These are phyloP conservation scores for Kalanchoe fedtschenkoi DNA, from an alignment of 164 flowering plant species.

Conservation along the genomic window DNA sequence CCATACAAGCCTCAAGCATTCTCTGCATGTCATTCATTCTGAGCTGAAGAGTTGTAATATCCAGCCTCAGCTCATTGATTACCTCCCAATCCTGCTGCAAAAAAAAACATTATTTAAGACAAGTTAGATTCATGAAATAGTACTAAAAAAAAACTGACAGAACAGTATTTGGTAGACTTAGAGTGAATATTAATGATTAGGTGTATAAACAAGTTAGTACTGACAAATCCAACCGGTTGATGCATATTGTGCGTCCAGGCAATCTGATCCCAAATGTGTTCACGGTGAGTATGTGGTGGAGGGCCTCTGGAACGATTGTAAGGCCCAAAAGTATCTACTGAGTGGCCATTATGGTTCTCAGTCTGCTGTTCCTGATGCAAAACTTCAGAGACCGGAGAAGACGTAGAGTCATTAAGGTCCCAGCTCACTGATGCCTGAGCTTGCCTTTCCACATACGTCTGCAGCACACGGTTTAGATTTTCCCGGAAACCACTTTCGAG, in stretches of 20 bases:
- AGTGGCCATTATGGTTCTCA: constrained; percentile 29
- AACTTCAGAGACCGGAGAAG: constrained; percentile 26
- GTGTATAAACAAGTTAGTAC: background rate
- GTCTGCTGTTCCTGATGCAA: constrained; percentile 36
- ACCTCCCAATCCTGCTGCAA: constrained; percentile 84
- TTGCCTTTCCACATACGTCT: constrained; percentile 83
- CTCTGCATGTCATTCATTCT: constrained; percentile 87
- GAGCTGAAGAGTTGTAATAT: constrained; percentile 85
- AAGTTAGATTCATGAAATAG: background rate
- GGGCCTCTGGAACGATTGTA: constrained; percentile 19
- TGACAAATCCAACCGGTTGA: constrained; percentile 57
- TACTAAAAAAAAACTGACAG: background rate
- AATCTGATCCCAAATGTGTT: constrained; percentile 50
- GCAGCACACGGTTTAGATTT: constrained; percentile 72
- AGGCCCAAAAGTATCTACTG: constrained; percentile 20
- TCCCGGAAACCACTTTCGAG: constrained; percentile 84
- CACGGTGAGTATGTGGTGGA: constrained; percentile 32
- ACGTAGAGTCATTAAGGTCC: constrained; percentile 42
- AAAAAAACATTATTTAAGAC: background rate
- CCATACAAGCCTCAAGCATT: constrained; percentile 96
- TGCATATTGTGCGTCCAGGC: constrained; percentile 18
- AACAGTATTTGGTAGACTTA: background rate
- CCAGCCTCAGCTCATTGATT: constrained; percentile 78
- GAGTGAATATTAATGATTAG: too few species aligned
- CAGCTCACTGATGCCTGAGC: constrained; percentile 47